phyloP scores from a whole-genome alignment of 1,139 yeast genomes.

The Pichia inconspicua region DNA sequence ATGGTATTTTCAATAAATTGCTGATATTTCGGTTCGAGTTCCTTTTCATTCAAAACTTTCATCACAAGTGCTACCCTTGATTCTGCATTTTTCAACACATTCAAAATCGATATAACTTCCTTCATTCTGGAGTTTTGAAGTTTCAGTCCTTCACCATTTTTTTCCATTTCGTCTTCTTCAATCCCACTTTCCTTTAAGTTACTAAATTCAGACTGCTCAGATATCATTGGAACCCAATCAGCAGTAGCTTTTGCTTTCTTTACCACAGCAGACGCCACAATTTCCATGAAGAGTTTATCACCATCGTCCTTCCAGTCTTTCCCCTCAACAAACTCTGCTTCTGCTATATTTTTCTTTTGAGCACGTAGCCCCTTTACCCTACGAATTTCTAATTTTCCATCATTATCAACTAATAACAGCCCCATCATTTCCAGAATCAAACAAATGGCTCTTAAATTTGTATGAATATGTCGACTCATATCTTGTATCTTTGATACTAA shows the following conservation, averaged over 20 bases:
- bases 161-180: conserved; percentile 1
- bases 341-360: conserved; percentile 26
- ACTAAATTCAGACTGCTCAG: not conserved
- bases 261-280: conserved; percentile 28
- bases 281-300: conserved; percentile 21
- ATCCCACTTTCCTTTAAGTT: not conserved
- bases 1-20: conserved; percentile 27
- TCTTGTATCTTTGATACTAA: conserved; percentile 28
- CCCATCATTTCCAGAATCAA: conserved; percentile 74
- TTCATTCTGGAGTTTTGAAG: conserved; percentile 1
- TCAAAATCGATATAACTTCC: conserved; percentile 8
- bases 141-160: not conserved
- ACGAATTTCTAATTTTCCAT: conserved; percentile 37
- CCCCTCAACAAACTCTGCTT: not conserved
- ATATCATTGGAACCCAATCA: conserved; percentile 22
- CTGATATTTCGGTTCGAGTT: conserved; percentile 11
- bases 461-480: conserved; percentile 31
- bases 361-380: conserved; percentile 66
- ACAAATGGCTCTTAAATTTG: conserved; percentile 41
- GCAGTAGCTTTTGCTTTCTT: conserved; percentile 21
- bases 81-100: conserved; percentile 14
- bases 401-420: conserved; percentile 45
- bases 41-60: conserved; percentile 1
- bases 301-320: conserved; percentile 12
- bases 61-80: conserved; percentile 4